These are phyloP conservation scores for Rhizopus delemar DNA, from an alignment of 371 early-diverging fungal species.

Conservation along the genomic window DNA sequence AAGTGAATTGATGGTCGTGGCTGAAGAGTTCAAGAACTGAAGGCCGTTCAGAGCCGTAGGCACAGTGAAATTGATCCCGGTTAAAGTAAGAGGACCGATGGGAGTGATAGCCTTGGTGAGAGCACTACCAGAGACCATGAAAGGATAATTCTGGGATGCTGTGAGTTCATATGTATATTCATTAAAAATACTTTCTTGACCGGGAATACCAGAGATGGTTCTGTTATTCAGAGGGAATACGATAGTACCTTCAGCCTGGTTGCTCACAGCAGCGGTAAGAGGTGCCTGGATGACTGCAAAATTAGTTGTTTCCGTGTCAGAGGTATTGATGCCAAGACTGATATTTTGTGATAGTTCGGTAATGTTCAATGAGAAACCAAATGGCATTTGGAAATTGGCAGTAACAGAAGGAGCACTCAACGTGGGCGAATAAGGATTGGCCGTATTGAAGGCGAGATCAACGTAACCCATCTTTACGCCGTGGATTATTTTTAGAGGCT, in stretches of 20 bases:
- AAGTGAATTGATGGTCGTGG: constrained; percentile 52
- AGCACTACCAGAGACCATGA: constrained; percentile 51
- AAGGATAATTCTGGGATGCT: constrained; percentile 38
- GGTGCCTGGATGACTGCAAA: constrained; percentile 49
- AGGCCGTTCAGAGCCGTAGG: constrained; percentile 56
- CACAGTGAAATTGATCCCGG: constrained; percentile 57
- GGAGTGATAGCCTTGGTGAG: constrained; percentile 54
- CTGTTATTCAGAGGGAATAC: constrained; percentile 42
- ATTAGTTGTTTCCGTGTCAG: constrained; percentile 20
- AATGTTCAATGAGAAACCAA: constrained; percentile 55
- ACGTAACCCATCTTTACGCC: constrained; percentile 55
- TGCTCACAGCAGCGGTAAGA: constrained; percentile 42
- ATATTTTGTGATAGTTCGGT: constrained; percentile 50
- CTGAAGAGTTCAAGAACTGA: constrained; percentile 57
- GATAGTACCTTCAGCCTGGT: constrained; percentile 47
- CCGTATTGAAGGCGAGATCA: constrained; percentile 43
- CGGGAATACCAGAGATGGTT: constrained; percentile 36
- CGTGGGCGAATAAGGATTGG: constrained; percentile 47
- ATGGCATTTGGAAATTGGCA: constrained; percentile 53
- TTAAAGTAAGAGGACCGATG: constrained; percentile 54
- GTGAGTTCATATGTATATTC: constrained; percentile 53
- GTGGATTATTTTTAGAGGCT: constrained; percentile 52
- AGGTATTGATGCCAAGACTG: constrained; percentile 37
- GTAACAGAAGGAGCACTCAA: constrained; percentile 47
- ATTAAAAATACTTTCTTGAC: constrained; percentile 44